Evolutionary conservation across 2,329 filamentous ascomycete genomes (phyloP).

Genomic region (Diaporthe eres): DNA sequence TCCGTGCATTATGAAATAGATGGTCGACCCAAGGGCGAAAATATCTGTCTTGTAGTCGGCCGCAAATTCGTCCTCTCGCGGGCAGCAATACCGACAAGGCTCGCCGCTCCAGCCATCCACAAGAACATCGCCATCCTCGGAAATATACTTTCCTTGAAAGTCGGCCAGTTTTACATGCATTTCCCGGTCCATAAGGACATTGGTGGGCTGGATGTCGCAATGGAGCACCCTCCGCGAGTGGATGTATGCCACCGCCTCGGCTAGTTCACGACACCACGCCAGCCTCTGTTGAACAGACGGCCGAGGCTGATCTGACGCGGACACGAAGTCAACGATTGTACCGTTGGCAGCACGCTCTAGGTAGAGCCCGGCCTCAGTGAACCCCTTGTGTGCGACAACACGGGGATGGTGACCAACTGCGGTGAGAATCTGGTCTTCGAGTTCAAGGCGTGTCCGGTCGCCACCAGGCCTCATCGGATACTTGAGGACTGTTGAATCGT

Average conservation of each 20-base stretch:
- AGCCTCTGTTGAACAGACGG: neutral
- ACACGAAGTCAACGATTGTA: neutral
- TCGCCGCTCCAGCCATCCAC: neutral
- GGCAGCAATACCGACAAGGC: neutral
- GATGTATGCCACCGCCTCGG: neutral
- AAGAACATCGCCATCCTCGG: neutral
- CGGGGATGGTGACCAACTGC: neutral
- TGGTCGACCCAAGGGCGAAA: neutral
- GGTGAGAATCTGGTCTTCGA: neutral
- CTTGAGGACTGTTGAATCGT: neutral
- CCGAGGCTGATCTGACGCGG: neutral
- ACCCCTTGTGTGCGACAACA: neutral
- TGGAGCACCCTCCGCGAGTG: neutral
- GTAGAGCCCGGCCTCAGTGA: neutral
- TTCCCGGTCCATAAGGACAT: neutral
- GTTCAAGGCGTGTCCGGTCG: neutral
- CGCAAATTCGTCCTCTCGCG: neutral
- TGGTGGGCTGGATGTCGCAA: neutral
- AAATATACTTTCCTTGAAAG: neutral
- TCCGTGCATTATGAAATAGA: neutral
- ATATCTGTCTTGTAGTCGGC: neutral
- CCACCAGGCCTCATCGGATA: neutral
- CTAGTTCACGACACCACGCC: neutral
- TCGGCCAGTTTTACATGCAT: neutral
- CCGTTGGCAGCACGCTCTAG: neutral